Percentiles rank a stretch among this genome's conserved stretches.
Conservation (phyloP, 257 asterid genomes). For the Fraxinus excelsior region DNA sequence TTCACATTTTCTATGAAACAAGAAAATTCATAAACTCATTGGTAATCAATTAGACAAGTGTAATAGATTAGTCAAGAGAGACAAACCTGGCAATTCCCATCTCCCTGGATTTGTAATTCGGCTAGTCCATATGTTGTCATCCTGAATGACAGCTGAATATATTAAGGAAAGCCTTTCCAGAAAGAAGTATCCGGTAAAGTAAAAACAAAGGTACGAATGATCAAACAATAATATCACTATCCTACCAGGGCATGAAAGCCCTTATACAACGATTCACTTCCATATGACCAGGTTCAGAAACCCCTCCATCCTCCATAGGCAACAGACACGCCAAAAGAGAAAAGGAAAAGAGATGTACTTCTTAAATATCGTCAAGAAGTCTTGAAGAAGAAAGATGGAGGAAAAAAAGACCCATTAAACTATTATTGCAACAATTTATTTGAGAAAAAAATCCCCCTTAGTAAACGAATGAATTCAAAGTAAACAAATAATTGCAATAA, state of each 20-base stretch:
- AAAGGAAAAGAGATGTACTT: background rate
- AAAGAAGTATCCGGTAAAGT: conserved; percentile 19
- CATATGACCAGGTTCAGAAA: background rate
- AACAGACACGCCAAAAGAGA: background rate
- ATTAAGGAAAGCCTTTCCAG: conserved; percentile 27
- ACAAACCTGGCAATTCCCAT: conserved; percentile 97
- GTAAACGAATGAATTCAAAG: background rate
- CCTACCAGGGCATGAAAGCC: background rate
- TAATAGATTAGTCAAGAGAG: conserved; percentile 21
- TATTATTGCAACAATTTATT: no score
- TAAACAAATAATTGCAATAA: no score
- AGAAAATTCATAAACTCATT: background rate
- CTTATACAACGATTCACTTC: background rate
- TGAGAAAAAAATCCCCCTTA: background rate
- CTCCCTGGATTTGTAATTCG: conserved; percentile 91
- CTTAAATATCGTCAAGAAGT: background rate
- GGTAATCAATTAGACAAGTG: background rate
- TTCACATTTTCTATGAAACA: background rate
- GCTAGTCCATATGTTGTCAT: conserved; percentile 73
- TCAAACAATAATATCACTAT: conserved; percentile 5
- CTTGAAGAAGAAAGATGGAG: background rate
- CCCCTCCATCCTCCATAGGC: background rate
- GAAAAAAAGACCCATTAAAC: background rate
- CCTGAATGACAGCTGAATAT: conserved; percentile 48
- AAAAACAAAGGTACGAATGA: background rate